phyloP scores from a whole-genome alignment of 2,329 filamentous ascomycete species.

The Colletotrichum aenigma region DNA sequence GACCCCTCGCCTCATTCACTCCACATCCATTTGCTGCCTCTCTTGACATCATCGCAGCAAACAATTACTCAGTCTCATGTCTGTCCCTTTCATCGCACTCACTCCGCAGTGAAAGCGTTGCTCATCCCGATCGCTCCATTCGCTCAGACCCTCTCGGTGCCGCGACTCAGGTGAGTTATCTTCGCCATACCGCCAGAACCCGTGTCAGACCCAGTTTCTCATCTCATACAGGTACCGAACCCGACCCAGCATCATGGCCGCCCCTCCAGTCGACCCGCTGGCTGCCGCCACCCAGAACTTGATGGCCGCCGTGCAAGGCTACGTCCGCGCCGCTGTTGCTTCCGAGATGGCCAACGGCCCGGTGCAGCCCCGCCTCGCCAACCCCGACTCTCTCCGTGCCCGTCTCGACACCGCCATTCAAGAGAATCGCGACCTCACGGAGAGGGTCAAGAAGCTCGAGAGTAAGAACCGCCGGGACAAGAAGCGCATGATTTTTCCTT shows the following conservation, averaged over 20 bases:
- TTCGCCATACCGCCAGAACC: not conserved
- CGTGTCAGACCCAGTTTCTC: not conserved
- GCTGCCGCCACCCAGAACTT: not conserved
- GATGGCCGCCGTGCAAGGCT: constrained; percentile 2
- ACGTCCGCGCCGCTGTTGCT: constrained; percentile 6
- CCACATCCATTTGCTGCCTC: not conserved
- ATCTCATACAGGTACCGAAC: not conserved
- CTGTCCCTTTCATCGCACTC: not conserved
- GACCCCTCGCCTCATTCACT: not conserved
- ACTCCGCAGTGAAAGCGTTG: not conserved
- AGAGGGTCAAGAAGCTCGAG: constrained; percentile 7
- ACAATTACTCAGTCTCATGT: not conserved
- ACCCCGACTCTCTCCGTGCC: not conserved
- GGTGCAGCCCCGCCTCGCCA: not conserved
- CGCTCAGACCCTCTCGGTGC: not conserved
- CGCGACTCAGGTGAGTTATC: not conserved
- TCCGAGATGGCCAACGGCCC: not conserved
- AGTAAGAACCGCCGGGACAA: not conserved
- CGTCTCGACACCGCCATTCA: not conserved
- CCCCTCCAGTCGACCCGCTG: constrained; percentile 1
- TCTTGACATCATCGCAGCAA: not conserved
- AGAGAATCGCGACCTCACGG: constrained; percentile 5
- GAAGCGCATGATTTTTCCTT: not conserved
- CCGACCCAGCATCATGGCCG: not conserved
- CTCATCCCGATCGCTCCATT: not conserved